These are phyloP conservation scores for Sporothrix pseudoabietina DNA, from an alignment of 2,329 filamentous ascomycete genomes.

Conservation along the genomic window DNA sequence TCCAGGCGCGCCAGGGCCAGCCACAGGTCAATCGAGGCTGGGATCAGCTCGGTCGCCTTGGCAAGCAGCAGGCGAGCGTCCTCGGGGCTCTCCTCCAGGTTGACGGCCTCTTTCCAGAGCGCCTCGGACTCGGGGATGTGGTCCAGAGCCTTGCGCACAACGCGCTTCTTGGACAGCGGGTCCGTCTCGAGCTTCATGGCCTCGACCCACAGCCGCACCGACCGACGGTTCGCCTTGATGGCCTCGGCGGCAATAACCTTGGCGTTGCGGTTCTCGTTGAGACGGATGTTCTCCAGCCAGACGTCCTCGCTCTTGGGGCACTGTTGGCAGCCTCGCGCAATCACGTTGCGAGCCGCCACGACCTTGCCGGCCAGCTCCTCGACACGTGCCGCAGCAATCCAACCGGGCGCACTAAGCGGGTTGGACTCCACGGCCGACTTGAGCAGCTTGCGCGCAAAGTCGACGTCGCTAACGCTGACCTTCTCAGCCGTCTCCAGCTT, in stretches of 20 bases:
- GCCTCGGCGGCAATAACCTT: constrained; percentile 94
- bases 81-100: constrained; percentile 85
- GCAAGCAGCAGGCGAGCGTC: constrained; percentile 87
- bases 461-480: constrained; percentile 89
- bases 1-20: constrained; percentile 88
- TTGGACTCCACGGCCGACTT: constrained; percentile 98
- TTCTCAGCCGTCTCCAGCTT: constrained; percentile 80
- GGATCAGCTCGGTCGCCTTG: constrained; percentile 94
- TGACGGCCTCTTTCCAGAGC: constrained; percentile 98
- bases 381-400: constrained; percentile 90
- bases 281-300: constrained; percentile 92
- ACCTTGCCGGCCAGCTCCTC: constrained; percentile 93
- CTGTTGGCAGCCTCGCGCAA: constrained; percentile 82
- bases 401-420: constrained; percentile 88
- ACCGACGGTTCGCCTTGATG: constrained; percentile 86
- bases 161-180: constrained; percentile 82
- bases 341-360: constrained; percentile 83
- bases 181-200: constrained; percentile 91
- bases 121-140: constrained; percentile 92
- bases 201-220: constrained; percentile 89
- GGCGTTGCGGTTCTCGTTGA: constrained; percentile 90
- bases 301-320: constrained; percentile 94
- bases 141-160: constrained; percentile 86
- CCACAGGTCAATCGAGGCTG: constrained; percentile 92
- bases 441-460: constrained; percentile 86